phyloP scores from a whole-genome alignment of 441 rosid genomes.

The Populus tomentosa region DNA sequence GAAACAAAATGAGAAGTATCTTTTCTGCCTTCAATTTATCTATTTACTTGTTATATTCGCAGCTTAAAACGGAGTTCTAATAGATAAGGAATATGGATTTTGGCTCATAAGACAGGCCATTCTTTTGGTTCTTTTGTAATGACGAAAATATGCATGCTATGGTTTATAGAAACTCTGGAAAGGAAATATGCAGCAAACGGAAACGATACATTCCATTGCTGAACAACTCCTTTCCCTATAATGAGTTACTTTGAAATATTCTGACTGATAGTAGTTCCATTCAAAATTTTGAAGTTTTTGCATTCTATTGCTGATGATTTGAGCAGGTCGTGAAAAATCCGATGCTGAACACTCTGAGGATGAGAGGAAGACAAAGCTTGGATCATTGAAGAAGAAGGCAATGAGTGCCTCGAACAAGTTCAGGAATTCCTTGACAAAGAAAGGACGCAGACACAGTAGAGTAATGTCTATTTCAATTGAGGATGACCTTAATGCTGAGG shows the following conservation, averaged over 20 bases:
- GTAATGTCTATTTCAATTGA: conserved; percentile 59
- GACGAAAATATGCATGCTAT: too few relatives aligned
- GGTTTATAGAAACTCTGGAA: not conserved
- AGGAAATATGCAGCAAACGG: not conserved
- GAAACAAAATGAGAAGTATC: too few relatives aligned
- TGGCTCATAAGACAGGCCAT: too few relatives aligned
- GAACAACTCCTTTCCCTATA: not conserved
- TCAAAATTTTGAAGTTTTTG: not conserved
- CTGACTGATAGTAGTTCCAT: not conserved
- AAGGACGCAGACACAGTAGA: conserved; percentile 59
- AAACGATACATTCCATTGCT: not conserved
- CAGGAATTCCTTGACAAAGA: conserved; percentile 60
- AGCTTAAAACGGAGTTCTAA: not conserved
- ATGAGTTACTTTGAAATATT: too few relatives aligned
- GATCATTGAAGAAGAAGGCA: conserved; percentile 62
- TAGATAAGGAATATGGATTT: not conserved
- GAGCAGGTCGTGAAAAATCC: conserved; percentile 35
- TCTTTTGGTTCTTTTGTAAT: too few relatives aligned
- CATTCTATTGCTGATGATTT: conserved; percentile 9
- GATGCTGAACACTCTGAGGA: conserved; percentile 40
- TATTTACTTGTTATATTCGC: not conserved
- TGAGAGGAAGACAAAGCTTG: conserved; percentile 53
- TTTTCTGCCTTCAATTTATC: too few relatives aligned
- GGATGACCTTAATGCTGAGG: conserved; percentile 64
- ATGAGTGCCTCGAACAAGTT: conserved; percentile 65